A percentile compares a stretch with the other conserved stretches of the same genome.
phyloP scores from a whole-genome alignment of 2,329 filamentous ascomycete genomes.

The Ramularia endophylla region DNA sequence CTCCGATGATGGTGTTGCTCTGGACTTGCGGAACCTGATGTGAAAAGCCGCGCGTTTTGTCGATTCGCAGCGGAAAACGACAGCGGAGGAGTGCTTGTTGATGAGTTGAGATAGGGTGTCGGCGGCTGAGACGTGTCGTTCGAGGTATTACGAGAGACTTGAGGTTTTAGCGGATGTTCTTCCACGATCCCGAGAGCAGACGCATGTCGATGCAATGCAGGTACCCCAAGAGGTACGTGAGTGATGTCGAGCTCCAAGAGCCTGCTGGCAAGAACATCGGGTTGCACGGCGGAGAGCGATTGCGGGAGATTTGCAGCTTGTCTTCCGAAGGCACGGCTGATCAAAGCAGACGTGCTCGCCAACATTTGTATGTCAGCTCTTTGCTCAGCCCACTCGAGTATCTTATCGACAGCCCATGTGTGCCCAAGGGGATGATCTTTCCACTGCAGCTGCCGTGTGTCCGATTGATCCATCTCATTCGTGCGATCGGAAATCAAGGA shows the following conservation, averaged over 20 bases:
- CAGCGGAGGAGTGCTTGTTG: conserved; percentile 25
- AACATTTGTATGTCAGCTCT: conserved; percentile 60
- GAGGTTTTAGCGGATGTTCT: conserved; percentile 14
- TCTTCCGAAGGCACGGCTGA: conserved; percentile 40
- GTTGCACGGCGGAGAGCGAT: background rate
- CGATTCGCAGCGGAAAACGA: conserved; percentile 18
- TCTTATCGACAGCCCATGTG: conserved; percentile 50
- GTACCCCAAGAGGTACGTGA: background rate
- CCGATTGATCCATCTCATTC: background rate
- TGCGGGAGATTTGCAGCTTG: background rate
- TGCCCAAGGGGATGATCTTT: conserved; percentile 51
- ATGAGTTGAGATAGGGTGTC: conserved; percentile 26
- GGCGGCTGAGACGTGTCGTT: conserved; percentile 24
- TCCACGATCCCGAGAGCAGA: conserved; percentile 1
- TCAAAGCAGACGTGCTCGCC: conserved; percentile 58
- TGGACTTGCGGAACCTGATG: conserved; percentile 27
- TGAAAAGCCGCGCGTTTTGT: conserved; percentile 18
- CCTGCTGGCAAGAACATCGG: background rate
- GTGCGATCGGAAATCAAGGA: conserved; percentile 6
- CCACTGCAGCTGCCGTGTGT: conserved; percentile 36
- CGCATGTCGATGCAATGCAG: background rate
- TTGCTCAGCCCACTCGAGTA: conserved; percentile 56
- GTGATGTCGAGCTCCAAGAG: background rate
- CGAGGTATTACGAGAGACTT: conserved; percentile 20
- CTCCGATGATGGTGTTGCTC: conserved; percentile 25